These are phyloP conservation scores for Neoascochyta sp. DNA, from an alignment of 2,329 filamentous ascomycete genomes.

Conservation along the genomic window DNA sequence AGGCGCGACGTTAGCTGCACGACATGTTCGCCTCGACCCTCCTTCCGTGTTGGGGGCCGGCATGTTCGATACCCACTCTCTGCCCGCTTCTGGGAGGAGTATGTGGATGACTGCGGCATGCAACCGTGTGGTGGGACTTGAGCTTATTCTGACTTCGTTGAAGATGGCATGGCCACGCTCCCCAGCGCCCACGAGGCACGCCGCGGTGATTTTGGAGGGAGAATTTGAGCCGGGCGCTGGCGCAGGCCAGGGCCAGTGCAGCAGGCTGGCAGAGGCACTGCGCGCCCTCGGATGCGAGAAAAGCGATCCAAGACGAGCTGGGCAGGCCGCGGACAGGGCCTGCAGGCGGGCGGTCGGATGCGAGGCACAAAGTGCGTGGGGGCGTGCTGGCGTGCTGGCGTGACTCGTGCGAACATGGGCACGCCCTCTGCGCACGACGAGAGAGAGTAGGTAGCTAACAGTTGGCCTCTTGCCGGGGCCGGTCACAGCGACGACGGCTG, in stretches of 20 bases:
- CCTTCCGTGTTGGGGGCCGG: slow-evolving; percentile 22
- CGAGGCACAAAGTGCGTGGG: slow-evolving; percentile 21
- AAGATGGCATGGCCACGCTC: no score
- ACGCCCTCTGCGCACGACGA: no score
- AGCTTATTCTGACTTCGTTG: slow-evolving; percentile 30
- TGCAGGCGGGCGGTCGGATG: slow-evolving; percentile 10
- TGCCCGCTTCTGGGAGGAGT: slow-evolving; percentile 19
- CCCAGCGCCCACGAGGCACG: no score
- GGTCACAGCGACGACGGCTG: no score
- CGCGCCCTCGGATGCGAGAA: slow-evolving; percentile 6
- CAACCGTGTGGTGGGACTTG: slow-evolving; percentile 30
- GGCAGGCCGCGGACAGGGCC: slow-evolving; percentile 4
- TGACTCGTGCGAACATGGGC: no score
- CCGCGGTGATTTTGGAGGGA: no score
- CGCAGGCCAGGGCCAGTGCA: slow-evolving; percentile 4
- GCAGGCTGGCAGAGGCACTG: slow-evolving; percentile 4
- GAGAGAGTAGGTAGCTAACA: no score
- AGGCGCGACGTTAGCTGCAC: slow-evolving; percentile 24
- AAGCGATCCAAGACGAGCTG: slow-evolving; percentile 6
- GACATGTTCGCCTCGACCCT: slow-evolving; percentile 24
- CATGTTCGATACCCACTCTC: no score
- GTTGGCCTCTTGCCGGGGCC: no score
- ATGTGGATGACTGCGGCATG: slow-evolving; percentile 23
- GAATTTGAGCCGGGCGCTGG: slow-evolving; percentile 4
- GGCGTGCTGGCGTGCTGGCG: slow-evolving; percentile 5